Percentiles rank a stretch among this genome's conserved stretches.
Conservation (phyloP, 225 moss, liverwort and hornwort species). For the Marchantia polymorpha region DNA sequence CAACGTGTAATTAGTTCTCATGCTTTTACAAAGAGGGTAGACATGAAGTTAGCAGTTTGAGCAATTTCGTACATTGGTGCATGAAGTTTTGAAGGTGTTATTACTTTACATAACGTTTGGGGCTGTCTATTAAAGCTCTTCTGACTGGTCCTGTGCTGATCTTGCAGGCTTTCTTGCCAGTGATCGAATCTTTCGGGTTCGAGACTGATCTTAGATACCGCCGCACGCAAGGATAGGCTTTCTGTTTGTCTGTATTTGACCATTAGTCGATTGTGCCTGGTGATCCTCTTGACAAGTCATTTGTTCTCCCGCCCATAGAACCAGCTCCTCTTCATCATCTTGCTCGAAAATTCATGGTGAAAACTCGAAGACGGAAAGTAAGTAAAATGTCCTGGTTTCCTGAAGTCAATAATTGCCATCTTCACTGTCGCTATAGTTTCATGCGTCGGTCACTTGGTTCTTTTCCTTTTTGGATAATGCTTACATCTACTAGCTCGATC, state of each 20-base stretch:
- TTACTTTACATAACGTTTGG: background rate
- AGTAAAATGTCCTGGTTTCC: background rate
- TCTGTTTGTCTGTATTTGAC: constrained; percentile 87
- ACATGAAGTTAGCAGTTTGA: too few species aligned
- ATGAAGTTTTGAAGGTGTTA: background rate
- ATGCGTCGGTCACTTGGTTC: too few species aligned
- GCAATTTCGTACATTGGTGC: too few species aligned
- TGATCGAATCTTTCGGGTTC: constrained; percentile 97
- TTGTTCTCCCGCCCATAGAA: constrained; percentile 83
- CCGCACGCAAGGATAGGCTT: constrained; percentile 97
- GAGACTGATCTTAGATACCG: constrained; percentile 96
- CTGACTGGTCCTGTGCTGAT: background rate
- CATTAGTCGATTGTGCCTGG: constrained; percentile 99
- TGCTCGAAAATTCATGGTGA: constrained; percentile 98
- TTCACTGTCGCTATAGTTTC: too few species aligned
- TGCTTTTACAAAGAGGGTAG: too few species aligned
- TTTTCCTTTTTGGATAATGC: too few species aligned
- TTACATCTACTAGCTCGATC: too few species aligned
- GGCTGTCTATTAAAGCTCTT: background rate
- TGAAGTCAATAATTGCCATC: too few species aligned
- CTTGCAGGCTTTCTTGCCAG: constrained; percentile 89
- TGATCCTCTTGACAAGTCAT: constrained; percentile 93
- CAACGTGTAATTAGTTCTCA: too few species aligned
- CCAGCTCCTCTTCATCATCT: constrained; percentile 94
- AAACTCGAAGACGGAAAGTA: constrained; percentile 92